Evolutionary conservation across 1,284 basidiomycete species (phyloP), one percentile per base, ranked within the genome.

Genomic region (Ceratobasidium sp.): DNA sequence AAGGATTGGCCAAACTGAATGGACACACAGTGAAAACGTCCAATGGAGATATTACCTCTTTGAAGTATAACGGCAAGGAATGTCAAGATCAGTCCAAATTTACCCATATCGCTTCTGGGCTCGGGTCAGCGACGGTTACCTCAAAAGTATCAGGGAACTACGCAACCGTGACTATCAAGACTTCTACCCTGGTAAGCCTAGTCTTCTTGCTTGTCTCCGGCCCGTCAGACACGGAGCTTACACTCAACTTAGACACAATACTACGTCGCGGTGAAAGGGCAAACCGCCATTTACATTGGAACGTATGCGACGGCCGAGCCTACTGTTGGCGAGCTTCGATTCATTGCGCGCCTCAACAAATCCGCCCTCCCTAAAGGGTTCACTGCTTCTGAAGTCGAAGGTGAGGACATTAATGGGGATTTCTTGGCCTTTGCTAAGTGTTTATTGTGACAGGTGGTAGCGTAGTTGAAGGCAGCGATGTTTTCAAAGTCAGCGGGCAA

Each of bases 301-400:
- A 76, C 75, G 9, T 76, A 76, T 36, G 45, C 48, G 15, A 74
- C 60, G 9, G 63, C 64, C 5, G 85, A 87, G 75, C 85, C 86
- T 1, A 76, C 75, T 47, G 84, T 87, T 24, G 86, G 86, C 44
- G 86, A 87, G 76, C 81, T 87, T 56, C 84, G 86, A 33, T 84
- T 86, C 78, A 86, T 87, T 75, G 86, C 86, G 17, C 85, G 86
- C 33, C 81, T 87, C 36, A 82, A 80, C 24, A 84, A 83, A 71
- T 79, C 83, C 1, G 79, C 81, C 2, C 77, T 87, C 7, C 84
- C 85, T 3, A 85, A 84, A 75, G 86, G 86, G 9, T 78, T 81
- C 31, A 77, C 80, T 1, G 77, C 77, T 44, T 80, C 84, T 5
- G 83, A 84, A 19, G 78, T 86, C 6, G 79, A 83, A n/a, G 85